Percentiles rank a stretch among this genome's conserved stretches.
phyloP scores from a whole-genome alignment of 805 yeast genomes.

The Candida pseudoglaebosa region DNA sequence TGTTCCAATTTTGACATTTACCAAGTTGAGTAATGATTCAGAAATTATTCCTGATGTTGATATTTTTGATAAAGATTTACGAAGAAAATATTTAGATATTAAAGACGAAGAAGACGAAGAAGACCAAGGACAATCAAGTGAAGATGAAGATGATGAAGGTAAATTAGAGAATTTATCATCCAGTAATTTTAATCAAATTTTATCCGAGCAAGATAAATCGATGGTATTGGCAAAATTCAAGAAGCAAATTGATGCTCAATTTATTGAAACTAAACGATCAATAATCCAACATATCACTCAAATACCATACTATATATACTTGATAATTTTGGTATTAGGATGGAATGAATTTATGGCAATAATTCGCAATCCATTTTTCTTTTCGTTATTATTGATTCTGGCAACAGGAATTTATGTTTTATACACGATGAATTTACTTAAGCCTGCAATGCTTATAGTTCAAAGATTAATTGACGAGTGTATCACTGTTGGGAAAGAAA shows the following conservation, averaged over 20 bases:
- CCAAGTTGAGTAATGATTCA: slow-evolving; percentile 47
- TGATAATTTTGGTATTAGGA: slow-evolving; percentile 71
- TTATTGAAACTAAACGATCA: slow-evolving; percentile 85
- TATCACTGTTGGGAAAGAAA: slow-evolving; percentile 52
- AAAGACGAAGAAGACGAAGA: slow-evolving; percentile 19
- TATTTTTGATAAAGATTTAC: slow-evolving; percentile 27
- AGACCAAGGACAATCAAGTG: no score
- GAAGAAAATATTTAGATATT: slow-evolving; percentile 20
- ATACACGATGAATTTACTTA: slow-evolving; percentile 67
- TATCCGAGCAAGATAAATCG: slow-evolving; percentile 54
- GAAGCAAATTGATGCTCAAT: slow-evolving; percentile 73
- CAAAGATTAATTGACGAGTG: slow-evolving; percentile 57
- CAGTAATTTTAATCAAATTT: slow-evolving; percentile 54
- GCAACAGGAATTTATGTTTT: slow-evolving; percentile 64
- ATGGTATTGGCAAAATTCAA: slow-evolving; percentile 58
- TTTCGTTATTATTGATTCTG: slow-evolving; percentile 54
- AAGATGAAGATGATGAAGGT: slow-evolving; percentile 25
- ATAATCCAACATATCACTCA: slow-evolving; percentile 71
- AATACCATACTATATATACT: slow-evolving; percentile 80
- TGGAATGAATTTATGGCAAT: slow-evolving; percentile 95
- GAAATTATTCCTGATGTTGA: slow-evolving; percentile 60
- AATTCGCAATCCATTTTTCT: slow-evolving; percentile 78
- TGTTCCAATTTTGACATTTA: slow-evolving; percentile 57
- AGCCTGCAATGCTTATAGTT: slow-evolving; percentile 64
- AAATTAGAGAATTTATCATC: no score